Evolutionary conservation across 2,329 filamentous ascomycete genomes (phyloP).

Genomic region (Fusarium mangiferae): DNA sequence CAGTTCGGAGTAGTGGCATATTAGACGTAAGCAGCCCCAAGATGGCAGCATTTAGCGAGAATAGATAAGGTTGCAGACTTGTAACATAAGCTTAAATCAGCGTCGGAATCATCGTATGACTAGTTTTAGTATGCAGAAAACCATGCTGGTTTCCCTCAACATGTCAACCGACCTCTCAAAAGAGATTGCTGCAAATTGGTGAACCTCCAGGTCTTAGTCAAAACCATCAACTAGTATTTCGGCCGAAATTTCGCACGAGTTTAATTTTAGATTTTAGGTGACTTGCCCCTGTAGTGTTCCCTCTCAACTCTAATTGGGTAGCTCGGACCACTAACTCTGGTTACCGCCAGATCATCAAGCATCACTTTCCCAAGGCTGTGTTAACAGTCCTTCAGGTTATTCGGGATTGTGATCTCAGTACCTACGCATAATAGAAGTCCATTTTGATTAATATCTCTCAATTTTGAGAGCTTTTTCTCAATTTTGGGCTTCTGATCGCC

Average conservation of each 20-base stretch:
- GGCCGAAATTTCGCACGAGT: not conserved
- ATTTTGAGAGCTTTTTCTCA: too few relatives aligned
- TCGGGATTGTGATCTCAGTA: too few relatives aligned
- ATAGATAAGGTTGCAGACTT: not conserved
- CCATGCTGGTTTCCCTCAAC: not conserved
- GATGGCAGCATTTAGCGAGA: not conserved
- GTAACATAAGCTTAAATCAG: not conserved
- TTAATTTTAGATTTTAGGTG: not conserved
- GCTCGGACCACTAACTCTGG: too few relatives aligned
- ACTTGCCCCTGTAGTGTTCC: not conserved
- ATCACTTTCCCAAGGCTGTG: too few relatives aligned
- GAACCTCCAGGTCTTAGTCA: too few relatives aligned
- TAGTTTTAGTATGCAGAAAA: not conserved
- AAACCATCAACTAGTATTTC: not conserved
- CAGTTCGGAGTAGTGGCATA: not conserved
- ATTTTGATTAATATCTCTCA: too few relatives aligned
- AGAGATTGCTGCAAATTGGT: not conserved
- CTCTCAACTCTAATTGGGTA: not conserved
- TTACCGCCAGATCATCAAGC: not conserved
- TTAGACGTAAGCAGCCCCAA: not conserved
- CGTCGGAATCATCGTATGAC: not conserved
- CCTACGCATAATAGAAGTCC: too few relatives aligned
- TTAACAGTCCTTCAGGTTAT: too few relatives aligned
- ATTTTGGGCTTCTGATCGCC: rapidly evolving
- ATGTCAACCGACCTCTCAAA: not conserved